Evolutionary conservation across 192 early-diverging fungal genomes (phyloP).

Genomic region (Backusella psychrophila): DNA sequence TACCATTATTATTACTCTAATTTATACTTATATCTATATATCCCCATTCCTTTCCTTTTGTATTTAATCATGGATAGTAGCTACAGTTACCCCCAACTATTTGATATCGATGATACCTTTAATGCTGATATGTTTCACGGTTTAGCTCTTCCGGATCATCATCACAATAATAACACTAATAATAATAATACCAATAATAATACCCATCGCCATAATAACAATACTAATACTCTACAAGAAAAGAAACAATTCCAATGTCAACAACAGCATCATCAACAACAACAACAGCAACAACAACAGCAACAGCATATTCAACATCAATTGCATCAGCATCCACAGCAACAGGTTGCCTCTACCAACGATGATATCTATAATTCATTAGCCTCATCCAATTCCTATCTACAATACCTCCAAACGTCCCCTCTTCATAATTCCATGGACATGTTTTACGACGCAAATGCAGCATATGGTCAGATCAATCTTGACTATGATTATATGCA

Average conservation of each 20-base stretch:
- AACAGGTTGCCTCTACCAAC: background rate
- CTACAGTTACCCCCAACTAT: slow-evolving; percentile 11
- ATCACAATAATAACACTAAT: background rate
- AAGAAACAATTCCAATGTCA: background rate
- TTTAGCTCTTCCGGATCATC: background rate
- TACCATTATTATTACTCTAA: background rate
- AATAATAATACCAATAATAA: background rate
- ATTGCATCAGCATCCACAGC: background rate
- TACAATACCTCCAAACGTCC: background rate
- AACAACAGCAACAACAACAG: background rate
- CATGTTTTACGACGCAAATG: background rate
- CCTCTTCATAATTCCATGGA: background rate
- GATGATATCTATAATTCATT: slow-evolving; percentile 11
- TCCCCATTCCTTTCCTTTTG: slow-evolving; percentile 14
- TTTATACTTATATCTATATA: background rate
- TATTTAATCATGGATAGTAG: slow-evolving; percentile 8
- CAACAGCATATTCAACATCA: background rate
- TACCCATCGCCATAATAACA: background rate
- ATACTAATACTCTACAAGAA: background rate
- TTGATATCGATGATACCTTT: slow-evolving; percentile 16
- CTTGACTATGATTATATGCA: slow-evolving; percentile 8
- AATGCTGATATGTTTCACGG: slow-evolving; percentile 11
- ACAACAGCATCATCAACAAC: background rate
- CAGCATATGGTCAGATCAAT: background rate
- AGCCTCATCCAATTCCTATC: slow-evolving; percentile 2